Base-by-base conservation (phyloP, 257 asterid genomes). In the Orobanche coerulescens region DNA sequence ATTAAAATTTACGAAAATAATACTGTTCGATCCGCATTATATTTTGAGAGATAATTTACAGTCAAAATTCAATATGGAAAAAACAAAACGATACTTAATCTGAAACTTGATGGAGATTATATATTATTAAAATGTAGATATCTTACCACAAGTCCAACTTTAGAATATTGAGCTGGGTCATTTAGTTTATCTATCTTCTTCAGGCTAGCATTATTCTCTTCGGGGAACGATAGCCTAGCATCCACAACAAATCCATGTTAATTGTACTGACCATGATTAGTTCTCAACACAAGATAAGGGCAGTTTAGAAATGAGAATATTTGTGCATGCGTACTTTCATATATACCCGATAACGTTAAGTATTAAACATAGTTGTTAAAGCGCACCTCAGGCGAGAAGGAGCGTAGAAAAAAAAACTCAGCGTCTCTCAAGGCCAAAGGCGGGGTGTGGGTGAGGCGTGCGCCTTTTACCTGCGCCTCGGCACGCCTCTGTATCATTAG, bases 151-250 rank as follows among this genome's bases (percentile, higher is more conserved):
- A 92, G 86, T 47, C 96, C 96, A 33, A 69, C 51, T 76, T 75
- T 62, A 69, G 75, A 71, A 81, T 83, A 72, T 73, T 80, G 78
- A 76, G 88, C 80, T 50, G 78, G 79, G 85, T 93, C 97, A 14
- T 77, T 90, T 44, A 89, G 83, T 79, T 93, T 93, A 28, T 75
- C 75, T 72, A 93, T 93, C 80, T 89, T 89, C 89, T 82, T 88
- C 80, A 84, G 68, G 82, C 98, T 89, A 66, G 82, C 84, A 70
- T 88, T 89, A 66, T 83, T 89, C 79, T 79, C 94, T 78, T 93
- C 95, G 15, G 97, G 96, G 68, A 93, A 93, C 24, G 96, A 82
- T 69, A 88, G 71, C 70, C 98, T 88, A 75, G 42, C 66, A 77
- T 70, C 25, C 58, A 68, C 33, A 73, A 61, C 56, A 63, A 49